Evolutionary conservation across 108 stramenopile species (phyloP).

Genomic region (Skeletonema grethae): DNA sequence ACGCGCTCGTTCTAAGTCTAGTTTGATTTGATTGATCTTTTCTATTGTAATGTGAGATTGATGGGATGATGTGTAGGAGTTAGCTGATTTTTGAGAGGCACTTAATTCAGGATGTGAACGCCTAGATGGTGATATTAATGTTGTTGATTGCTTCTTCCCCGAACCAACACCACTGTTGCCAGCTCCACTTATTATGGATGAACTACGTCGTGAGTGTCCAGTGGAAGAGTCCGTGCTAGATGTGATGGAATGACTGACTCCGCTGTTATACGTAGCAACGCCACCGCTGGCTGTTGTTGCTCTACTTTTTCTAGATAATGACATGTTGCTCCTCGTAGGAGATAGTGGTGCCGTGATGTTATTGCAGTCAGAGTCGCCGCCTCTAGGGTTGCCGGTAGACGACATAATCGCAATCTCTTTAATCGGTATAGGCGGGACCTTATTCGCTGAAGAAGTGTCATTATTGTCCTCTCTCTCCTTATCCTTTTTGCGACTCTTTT

Average conservation of each 20-base stretch:
- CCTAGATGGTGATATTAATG: background rate
- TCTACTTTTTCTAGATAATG: background rate
- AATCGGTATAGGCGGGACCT: conserved; percentile 19
- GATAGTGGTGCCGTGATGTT: background rate
- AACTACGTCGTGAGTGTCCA: background rate
- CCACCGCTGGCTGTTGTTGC: background rate
- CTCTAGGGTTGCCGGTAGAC: background rate
- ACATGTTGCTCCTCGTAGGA: background rate
- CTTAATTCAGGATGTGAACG: background rate
- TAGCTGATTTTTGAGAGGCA: background rate
- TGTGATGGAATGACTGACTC: background rate
- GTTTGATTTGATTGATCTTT: conserved; percentile 11
- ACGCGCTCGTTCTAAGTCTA: conserved; percentile 14
- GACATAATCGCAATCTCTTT: conserved; percentile 11
- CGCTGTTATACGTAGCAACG: background rate
- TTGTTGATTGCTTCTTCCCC: background rate
- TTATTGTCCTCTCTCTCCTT: conserved; percentile 1
- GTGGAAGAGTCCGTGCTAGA: background rate
- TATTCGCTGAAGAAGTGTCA: background rate
- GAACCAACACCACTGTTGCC: background rate
- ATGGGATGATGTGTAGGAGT: conserved; percentile 2
- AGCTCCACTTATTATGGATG: background rate
- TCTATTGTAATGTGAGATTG: conserved; percentile 16
- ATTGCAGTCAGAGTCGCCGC: background rate
- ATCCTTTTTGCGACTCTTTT: conserved; percentile 13